Conservation (phyloP, 116 monocot genomes). For the Cymodocea nodosa region DNA sequence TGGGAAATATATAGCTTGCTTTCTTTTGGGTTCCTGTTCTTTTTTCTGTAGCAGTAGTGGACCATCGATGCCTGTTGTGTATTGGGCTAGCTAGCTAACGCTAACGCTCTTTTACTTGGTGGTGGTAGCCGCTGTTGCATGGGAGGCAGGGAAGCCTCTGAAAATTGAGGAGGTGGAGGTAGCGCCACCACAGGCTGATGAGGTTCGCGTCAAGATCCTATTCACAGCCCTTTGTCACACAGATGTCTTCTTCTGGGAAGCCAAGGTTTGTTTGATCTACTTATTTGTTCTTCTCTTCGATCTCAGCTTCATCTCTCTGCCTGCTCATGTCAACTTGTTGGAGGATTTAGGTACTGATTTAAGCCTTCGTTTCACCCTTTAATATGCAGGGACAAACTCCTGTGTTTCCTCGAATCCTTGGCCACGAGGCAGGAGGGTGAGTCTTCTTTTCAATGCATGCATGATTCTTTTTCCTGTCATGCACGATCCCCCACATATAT, state of each 20-base stretch:
- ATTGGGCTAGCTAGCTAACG: background rate
- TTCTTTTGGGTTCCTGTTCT: too few relatives aligned
- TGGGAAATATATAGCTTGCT: too few relatives aligned
- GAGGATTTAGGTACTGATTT: too few relatives aligned
- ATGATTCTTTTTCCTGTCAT: too few relatives aligned
- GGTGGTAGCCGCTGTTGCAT: slow-evolving; percentile 48
- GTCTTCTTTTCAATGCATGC: too few relatives aligned
- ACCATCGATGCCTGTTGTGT: too few relatives aligned
- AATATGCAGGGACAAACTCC: slow-evolving; percentile 25
- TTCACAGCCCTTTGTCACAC: slow-evolving; percentile 73
- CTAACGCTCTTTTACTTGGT: background rate
- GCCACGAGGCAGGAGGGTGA: slow-evolving; percentile 43
- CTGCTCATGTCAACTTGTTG: too few relatives aligned
- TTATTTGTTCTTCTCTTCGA: too few relatives aligned
- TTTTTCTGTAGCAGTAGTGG: too few relatives aligned
- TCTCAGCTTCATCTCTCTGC: background rate
- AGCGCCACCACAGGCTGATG: slow-evolving; percentile 21
- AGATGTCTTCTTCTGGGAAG: slow-evolving; percentile 67
- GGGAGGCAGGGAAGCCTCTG: slow-evolving; percentile 73
- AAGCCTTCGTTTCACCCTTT: too few relatives aligned
- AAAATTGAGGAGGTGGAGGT: slow-evolving; percentile 58
- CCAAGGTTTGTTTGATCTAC: slow-evolving; percentile 25
- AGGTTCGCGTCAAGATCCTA: slow-evolving; percentile 63
- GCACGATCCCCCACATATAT: too few relatives aligned
- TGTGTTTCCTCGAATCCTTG: slow-evolving; percentile 31